These are phyloP conservation scores for Clohesyomyces aquaticus DNA, from an alignment of 495 filamentous ascomycete genomes.

Conservation along the genomic window DNA sequence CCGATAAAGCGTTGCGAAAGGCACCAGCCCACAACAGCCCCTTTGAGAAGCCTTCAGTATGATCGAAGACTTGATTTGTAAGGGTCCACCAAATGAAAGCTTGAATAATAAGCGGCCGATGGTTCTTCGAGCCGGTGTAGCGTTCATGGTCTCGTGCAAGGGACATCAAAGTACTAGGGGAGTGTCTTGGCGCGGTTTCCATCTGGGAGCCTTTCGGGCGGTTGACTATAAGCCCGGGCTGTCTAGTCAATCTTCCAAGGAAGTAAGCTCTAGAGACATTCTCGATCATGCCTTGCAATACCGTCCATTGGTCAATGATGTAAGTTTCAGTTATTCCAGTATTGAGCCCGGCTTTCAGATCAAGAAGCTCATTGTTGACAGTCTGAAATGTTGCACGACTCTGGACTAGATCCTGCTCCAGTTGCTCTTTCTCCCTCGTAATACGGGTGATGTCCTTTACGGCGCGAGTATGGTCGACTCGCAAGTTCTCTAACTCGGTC, in stretches of 20 bases:
- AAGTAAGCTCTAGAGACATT: background rate
- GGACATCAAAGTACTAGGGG: too few species aligned
- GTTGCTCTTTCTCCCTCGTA: background rate
- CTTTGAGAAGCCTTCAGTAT: background rate
- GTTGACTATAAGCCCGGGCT: background rate
- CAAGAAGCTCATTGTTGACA: background rate
- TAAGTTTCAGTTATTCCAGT: background rate
- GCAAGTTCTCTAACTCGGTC: background rate
- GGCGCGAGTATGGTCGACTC: background rate
- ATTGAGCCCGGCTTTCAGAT: background rate
- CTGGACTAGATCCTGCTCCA: background rate
- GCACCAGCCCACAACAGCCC: background rate
- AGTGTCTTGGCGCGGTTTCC: background rate
- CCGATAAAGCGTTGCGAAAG: background rate
- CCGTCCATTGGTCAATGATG: background rate
- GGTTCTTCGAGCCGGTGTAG: conserved; percentile 1
- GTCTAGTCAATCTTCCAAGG: background rate
- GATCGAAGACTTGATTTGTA: conserved; percentile 4
- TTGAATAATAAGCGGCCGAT: conserved; percentile 10
- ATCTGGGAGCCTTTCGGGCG: background rate
- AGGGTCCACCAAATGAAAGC: conserved; percentile 12
- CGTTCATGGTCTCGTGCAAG: background rate
- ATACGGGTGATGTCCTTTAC: background rate
- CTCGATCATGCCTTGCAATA: background rate
- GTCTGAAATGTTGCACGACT: background rate